Evolutionary conservation across 2,329 filamentous ascomycete genomes (phyloP).

Genomic region (Fonsecaea nubica): DNA sequence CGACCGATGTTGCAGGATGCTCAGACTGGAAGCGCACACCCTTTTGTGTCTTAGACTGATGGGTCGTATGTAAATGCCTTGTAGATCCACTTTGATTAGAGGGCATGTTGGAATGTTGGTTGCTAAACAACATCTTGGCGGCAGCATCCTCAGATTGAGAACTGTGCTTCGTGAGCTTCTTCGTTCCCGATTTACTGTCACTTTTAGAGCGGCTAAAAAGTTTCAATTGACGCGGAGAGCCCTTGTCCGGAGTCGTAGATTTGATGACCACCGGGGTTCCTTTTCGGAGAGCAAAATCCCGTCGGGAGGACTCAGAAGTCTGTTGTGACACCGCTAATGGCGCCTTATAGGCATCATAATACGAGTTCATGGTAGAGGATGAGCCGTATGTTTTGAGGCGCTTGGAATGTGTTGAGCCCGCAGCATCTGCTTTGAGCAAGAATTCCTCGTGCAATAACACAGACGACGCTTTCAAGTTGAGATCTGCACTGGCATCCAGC

Average conservation of each 20-base stretch:
- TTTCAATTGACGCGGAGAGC: conserved; percentile 31
- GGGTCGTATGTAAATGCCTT: not conserved
- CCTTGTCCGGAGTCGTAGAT: conserved; percentile 35
- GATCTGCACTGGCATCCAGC: conserved; percentile 14
- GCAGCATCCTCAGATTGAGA: conserved; percentile 35
- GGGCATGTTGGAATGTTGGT: conserved; percentile 32
- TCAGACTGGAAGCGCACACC: conserved; percentile 25
- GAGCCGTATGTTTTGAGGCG: conserved; percentile 42
- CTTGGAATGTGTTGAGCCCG: conserved; percentile 11
- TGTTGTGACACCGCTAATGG: conserved; percentile 51
- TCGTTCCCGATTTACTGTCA: conserved; percentile 21
- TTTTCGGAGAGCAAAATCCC: conserved; percentile 49
- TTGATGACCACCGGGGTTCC: conserved; percentile 44
- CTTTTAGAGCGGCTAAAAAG: conserved; percentile 32
- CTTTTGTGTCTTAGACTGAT: conserved; percentile 8
- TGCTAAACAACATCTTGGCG: conserved; percentile 40
- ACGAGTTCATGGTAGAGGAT: conserved; percentile 55
- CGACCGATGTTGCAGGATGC: not conserved
- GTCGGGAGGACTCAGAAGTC: conserved; percentile 51
- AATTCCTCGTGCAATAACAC: conserved; percentile 36
- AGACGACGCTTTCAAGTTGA: conserved; percentile 35
- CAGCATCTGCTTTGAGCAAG: conserved; percentile 18
- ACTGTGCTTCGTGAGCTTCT: conserved; percentile 33
- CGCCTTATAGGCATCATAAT: conserved; percentile 54
- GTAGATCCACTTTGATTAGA: conserved; percentile 12